Conservation (phyloP, 2,329 filamentous ascomycete species). For the Diaporthe australafricana region DNA sequence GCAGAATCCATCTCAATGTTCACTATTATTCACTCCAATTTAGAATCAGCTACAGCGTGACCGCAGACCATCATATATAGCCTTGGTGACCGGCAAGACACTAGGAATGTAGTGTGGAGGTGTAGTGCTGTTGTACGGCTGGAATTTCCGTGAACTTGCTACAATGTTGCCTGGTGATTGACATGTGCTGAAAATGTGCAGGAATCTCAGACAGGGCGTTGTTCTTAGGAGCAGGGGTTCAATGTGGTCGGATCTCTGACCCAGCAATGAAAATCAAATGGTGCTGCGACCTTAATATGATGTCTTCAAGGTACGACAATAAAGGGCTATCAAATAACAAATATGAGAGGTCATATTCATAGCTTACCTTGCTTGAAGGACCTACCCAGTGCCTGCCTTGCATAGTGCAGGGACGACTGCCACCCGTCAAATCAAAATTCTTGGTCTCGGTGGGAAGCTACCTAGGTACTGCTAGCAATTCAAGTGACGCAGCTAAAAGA, state of each 20-base stretch:
- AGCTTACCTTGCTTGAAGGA: background rate
- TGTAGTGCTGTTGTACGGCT: background rate
- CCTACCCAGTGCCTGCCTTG: background rate
- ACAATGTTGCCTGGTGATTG: background rate
- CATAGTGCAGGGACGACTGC: no score
- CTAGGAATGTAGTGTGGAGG: background rate
- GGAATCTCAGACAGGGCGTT: background rate
- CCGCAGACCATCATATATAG: background rate
- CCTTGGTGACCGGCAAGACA: background rate
- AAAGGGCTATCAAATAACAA: no score
- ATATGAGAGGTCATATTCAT: background rate
- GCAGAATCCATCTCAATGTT: background rate
- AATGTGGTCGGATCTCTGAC: background rate
- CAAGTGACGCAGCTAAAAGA: no score
- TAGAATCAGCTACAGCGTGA: background rate
- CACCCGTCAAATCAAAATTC: no score
- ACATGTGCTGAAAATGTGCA: background rate
- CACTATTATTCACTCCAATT: background rate
- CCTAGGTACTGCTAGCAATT: no score
- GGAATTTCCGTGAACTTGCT: background rate
- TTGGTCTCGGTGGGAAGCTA: no score
- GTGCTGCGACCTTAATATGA: background rate
- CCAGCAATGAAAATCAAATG: background rate
- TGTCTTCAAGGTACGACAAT: background rate
- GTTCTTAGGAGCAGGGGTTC: background rate